phyloP scores from a whole-genome alignment of 176 grass and related monocot genomes.

The Puccinellia tenuiflora region DNA sequence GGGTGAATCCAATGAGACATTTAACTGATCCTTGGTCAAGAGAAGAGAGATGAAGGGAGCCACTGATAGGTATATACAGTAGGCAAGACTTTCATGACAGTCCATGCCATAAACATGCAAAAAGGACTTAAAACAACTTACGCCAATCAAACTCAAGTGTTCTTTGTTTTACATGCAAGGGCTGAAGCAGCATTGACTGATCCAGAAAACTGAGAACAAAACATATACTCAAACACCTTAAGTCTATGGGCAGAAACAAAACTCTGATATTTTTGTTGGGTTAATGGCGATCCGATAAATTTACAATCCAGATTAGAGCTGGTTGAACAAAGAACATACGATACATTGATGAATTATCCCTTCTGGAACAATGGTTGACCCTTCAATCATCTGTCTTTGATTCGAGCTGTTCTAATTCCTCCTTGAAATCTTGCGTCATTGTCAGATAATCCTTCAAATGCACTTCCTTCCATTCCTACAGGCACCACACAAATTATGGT shows the following conservation, averaged over 20 bases:
- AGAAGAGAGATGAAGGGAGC: not conserved
- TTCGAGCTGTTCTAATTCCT: slow-evolving; percentile 39
- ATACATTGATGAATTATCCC: not conserved
- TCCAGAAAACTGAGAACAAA: not conserved
- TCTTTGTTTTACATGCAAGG: not conserved
- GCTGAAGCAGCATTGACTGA: not conserved
- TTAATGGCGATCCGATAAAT: not conserved
- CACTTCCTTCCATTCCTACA: slow-evolving; percentile 68
- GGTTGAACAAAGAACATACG: not conserved
- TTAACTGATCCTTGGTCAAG: not conserved
- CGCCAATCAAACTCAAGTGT: not conserved
- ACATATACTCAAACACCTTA: not conserved
- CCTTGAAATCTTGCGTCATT: slow-evolving; percentile 62
- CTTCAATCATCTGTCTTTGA: slow-evolving; percentile 25
- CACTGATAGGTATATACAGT: not conserved
- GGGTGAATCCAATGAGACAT: not conserved
- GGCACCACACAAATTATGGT: not conserved
- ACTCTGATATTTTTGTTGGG: not conserved
- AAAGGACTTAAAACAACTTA: not conserved
- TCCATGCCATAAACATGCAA: not conserved
- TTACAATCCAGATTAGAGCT: not conserved
- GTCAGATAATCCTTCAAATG: slow-evolving; percentile 61
- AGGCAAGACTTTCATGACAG: not conserved
- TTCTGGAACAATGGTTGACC: slow-evolving; percentile 34
- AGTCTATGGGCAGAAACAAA: not conserved